phyloP scores from a whole-genome alignment of 371 early-diverging fungal species.

The Coemansia sp. region DNA sequence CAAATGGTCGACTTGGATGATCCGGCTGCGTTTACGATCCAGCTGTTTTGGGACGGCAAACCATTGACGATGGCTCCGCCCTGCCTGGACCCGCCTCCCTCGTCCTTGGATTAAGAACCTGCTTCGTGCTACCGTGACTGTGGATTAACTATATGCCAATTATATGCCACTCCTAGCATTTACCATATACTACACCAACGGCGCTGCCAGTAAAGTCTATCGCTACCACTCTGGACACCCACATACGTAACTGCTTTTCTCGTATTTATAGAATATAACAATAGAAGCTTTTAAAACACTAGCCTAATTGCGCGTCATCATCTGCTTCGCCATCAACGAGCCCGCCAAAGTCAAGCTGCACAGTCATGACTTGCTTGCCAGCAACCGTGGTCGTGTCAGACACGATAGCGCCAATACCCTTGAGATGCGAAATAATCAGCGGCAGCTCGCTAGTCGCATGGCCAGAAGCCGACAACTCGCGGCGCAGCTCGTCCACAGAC shows the following conservation, averaged over 20 bases:
- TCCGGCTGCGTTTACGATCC: slow-evolving; percentile 34
- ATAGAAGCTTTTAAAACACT: neutral
- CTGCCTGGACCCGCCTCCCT: neutral
- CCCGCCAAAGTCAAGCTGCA: slow-evolving; percentile 44
- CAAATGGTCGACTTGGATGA: slow-evolving; percentile 18
- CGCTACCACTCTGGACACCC: too few relatives aligned
- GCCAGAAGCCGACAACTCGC: slow-evolving; percentile 35
- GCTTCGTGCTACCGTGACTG: too few relatives aligned
- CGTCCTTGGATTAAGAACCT: too few relatives aligned
- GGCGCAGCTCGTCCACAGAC: slow-evolving; percentile 39
- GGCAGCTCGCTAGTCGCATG: slow-evolving; percentile 41
- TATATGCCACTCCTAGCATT: too few relatives aligned
- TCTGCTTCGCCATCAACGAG: slow-evolving; percentile 9
- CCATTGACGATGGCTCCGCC: slow-evolving; percentile 9
- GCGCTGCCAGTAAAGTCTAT: too few relatives aligned
- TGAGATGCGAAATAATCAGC: slow-evolving; percentile 32
- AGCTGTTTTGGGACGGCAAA: slow-evolving; percentile 44
- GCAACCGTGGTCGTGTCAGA: slow-evolving; percentile 22
- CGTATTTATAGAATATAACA: neutral
- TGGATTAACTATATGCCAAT: too few relatives aligned
- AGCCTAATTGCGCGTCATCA: neutral
- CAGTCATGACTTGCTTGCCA: slow-evolving; percentile 38
- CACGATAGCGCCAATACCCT: slow-evolving; percentile 27
- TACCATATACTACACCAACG: too few relatives aligned
- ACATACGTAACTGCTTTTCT: too few relatives aligned